Conservation (phyloP, 345 rosid genomes). For the Salix dunnii region DNA sequence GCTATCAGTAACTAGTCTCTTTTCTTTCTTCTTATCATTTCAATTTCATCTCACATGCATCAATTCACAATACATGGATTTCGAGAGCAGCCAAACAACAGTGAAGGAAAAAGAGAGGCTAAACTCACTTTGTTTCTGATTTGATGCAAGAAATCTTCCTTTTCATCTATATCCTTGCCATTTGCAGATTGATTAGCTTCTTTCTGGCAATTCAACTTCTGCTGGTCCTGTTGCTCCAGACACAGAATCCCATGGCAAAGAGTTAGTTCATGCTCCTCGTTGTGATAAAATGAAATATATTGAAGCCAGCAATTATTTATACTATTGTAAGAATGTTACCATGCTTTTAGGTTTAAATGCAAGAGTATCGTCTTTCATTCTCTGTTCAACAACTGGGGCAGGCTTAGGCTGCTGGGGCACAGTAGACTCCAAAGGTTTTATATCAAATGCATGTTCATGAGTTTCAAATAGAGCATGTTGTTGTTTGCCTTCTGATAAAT, state of each 20-base stretch:
- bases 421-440: slow-evolving; percentile 25
- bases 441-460: slow-evolving; percentile 33
- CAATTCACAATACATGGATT: neutral
- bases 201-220: slow-evolving; percentile 37
- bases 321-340: slow-evolving; percentile 35
- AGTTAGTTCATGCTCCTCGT: slow-evolving; percentile 3
- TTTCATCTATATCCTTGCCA: slow-evolving; percentile 45
- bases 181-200: slow-evolving; percentile 37
- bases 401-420: slow-evolving; percentile 32
- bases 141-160: slow-evolving; percentile 78
- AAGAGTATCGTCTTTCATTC: slow-evolving; percentile 27
- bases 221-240: slow-evolving; percentile 40
- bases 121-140: slow-evolving; percentile 76
- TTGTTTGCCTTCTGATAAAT: slow-evolving; percentile 31
- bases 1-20: neutral
- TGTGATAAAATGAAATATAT: neutral
- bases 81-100: neutral
- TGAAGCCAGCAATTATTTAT: neutral
- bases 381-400: slow-evolving; percentile 35
- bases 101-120: neutral
- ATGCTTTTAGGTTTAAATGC: slow-evolving; percentile 36
- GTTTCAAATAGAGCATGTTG: slow-evolving; percentile 30
- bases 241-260: slow-evolving; percentile 17
- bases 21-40: neutral
- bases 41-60: neutral